These are phyloP conservation scores for Hemerocallis citrina DNA, from an alignment of 106 monocot species.

Conservation along the genomic window DNA sequence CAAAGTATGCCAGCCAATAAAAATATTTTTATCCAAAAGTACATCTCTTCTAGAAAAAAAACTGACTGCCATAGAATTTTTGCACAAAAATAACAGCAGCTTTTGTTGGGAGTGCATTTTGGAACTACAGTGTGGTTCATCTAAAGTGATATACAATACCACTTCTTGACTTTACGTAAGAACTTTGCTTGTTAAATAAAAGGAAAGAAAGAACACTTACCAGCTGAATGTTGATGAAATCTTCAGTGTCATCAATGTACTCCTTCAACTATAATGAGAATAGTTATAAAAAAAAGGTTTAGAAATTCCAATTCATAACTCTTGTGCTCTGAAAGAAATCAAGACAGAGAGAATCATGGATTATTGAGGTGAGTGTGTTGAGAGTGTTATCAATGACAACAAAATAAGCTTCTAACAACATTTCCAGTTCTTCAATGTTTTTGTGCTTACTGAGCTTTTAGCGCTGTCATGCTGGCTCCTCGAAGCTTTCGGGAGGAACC, in stretches of 20 bases:
- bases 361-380: constrained; percentile 62
- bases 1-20: too few relatives aligned
- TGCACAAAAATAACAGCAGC: too few relatives aligned
- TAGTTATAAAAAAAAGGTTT: not conserved
- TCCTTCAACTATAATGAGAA: constrained; percentile 49
- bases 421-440: constrained; percentile 58
- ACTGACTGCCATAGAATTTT: too few relatives aligned
- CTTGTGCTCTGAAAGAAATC: not conserved
- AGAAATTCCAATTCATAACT: not conserved
- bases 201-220: constrained; percentile 18
- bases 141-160: not conserved
- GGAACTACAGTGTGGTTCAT: too few relatives aligned
- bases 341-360: not conserved
- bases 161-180: not conserved
- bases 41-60: too few relatives aligned
- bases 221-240: constrained; percentile 72
- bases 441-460: constrained; percentile 33
- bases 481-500: constrained; percentile 33
- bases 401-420: constrained; percentile 69
- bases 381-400: constrained; percentile 62
- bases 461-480: constrained; percentile 49
- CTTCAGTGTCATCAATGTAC: constrained; percentile 73
- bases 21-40: too few relatives aligned
- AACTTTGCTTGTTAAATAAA: not conserved
- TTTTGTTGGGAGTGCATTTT: too few relatives aligned